Conservation (phyloP, 148 eudicot species). For the Rhododendron vialii region DNA sequence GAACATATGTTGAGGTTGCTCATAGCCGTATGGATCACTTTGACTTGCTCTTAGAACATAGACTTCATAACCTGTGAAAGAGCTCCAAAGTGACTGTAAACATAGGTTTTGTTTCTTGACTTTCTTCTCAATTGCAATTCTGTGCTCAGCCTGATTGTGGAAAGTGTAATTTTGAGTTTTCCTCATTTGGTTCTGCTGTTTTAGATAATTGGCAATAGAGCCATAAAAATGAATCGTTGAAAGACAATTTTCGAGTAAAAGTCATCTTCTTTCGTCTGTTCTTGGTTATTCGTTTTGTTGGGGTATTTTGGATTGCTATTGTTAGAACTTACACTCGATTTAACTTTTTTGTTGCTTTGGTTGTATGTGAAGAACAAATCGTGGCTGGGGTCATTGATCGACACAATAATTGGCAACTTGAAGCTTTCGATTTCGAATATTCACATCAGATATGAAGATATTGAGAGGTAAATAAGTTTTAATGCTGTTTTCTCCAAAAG, state of each 20-base stretch:
- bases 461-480: constrained; percentile 63
- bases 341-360: constrained; percentile 10
- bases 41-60: neutral
- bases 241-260: neutral
- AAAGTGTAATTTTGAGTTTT: neutral
- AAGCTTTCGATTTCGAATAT: constrained; percentile 97
- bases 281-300: neutral
- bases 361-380: constrained; percentile 64
- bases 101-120: neutral
- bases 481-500: neutral
- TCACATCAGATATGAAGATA: constrained; percentile 96
- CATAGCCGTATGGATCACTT: neutral
- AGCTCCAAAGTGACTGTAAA: neutral
- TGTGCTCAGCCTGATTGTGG: neutral
- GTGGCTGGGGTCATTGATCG: constrained; percentile 89
- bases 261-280: neutral
- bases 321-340: constrained; percentile 9
- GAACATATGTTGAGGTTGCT: neutral
- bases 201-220: neutral
- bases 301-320: neutral
- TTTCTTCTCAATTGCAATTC: neutral
- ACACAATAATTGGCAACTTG: constrained; percentile 90
- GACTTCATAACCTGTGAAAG: neutral
- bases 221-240: neutral
- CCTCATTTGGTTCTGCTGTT: neutral